Evolutionary conservation across 495 filamentous ascomycete species (phyloP), one percentile per base, ranked within the genome.

Genomic region (Penicillium cinerascens): DNA sequence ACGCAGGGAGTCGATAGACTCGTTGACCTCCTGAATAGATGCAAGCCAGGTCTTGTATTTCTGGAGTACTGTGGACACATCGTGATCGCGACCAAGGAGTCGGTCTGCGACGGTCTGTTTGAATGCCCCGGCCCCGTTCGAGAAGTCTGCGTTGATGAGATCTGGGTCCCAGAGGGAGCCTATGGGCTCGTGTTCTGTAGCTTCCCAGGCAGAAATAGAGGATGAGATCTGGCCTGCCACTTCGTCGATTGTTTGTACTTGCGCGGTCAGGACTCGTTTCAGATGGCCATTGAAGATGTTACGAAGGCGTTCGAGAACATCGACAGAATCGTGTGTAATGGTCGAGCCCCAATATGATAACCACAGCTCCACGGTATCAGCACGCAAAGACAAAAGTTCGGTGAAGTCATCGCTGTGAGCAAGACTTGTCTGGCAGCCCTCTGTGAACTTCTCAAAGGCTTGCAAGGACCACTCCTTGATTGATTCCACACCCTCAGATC

Each of bases 401-500:
- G 81, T 76, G 55, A 95, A 84, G 52, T 88, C 84, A 22, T 69
- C 59, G 52, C 82, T 80, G 2, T 64, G 61, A 13, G 75, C 68
- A 15, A 96, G 69, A 9, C 70, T 75, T 17, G 72, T 74, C 33
- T 79, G 71, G 23, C 91, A 71, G 15, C 82, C 82, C 13, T 75
- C 55, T 6, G 87, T 69, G 36, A 95, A 78, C 2, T 77, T 75
- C 10, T 80, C 72, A 29, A 90, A 82, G 6, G 91, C 88, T 43
- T 81, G 74, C 41, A 75, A 78, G 0, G 89, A 87, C 95, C 93
- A 98, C 37, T 72, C 68, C 35, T 78, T 80, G 18, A 93, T 79
- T 44, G 82, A 78, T 43, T 84, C 79, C 23, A 80, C 76, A 0
- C 85, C 85, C 51, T 90, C 81, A 16, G 72, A 55, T 21, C 79